A percentile compares a stretch with the other conserved stretches of the same genome.
phyloP scores from a whole-genome alignment of 441 rosid genomes.

The Theobroma grandiflorum region DNA sequence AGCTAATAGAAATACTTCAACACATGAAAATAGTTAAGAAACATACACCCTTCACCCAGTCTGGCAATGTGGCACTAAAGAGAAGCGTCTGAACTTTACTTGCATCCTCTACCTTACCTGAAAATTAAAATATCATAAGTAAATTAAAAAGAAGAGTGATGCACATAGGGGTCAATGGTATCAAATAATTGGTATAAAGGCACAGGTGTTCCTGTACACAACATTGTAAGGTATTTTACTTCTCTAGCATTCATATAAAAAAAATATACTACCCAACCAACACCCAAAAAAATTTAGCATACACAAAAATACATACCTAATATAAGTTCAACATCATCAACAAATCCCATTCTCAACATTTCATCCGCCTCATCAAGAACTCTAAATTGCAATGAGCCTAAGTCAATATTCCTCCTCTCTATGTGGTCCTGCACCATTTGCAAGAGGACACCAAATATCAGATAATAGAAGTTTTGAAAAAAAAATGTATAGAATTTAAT shows the following conservation, averaged over 20 bases:
- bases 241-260: background rate
- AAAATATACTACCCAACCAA: background rate
- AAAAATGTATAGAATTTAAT: background rate
- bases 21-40: conserved; percentile 20
- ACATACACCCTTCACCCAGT: conserved; percentile 88
- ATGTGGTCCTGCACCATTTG: conserved; percentile 72
- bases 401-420: conserved; percentile 72
- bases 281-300: background rate
- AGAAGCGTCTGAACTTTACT: conserved; percentile 97
- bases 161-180: background rate
- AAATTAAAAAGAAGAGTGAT: background rate
- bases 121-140: conserved; percentile 26
- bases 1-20: background rate
- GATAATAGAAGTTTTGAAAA: background rate
- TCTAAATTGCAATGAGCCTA: conserved; percentile 75
- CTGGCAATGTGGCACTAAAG: conserved; percentile 95
- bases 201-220: background rate
- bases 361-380: conserved; percentile 99
- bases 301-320: conserved; percentile 54
- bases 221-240: background rate
- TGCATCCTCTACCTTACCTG: conserved; percentile 88
- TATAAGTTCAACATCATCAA: conserved; percentile 93
- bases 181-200: background rate
- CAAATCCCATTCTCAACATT: conserved; percentile 97
- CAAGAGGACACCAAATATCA: background rate